These are phyloP conservation scores for Aspergillus cavernicola DNA, from an alignment of 495 filamentous ascomycete genomes.

Conservation along the genomic window DNA sequence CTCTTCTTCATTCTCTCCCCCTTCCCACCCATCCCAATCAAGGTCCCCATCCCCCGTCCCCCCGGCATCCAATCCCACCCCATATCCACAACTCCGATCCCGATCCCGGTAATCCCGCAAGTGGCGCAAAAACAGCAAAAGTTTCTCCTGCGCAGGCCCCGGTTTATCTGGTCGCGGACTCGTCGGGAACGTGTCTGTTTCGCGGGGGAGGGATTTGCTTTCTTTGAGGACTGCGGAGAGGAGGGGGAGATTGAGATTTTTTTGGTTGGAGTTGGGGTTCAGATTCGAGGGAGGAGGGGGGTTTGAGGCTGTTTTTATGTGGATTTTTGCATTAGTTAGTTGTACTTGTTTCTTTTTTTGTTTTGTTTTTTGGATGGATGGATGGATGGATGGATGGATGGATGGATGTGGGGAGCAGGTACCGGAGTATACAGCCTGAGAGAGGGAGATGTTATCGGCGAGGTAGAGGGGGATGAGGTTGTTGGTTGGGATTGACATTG, in stretches of 20 bases:
- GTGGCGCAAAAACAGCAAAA: neutral
- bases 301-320: neutral
- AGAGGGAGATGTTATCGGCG: neutral
- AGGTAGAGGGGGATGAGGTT: slow-evolving; percentile 8
- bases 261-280: too few relatives aligned
- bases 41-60: too few relatives aligned
- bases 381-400: too few relatives aligned
- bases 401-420: neutral
- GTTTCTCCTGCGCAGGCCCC: neutral
- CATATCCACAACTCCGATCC: neutral
- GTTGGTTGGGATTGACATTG: neutral
- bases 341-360: too few relatives aligned
- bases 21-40: too few relatives aligned
- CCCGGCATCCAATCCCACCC: too few relatives aligned
- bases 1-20: neutral
- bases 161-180: slow-evolving; percentile 7
- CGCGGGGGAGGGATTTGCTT: slow-evolving; percentile 12
- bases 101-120: neutral
- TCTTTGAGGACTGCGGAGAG: slow-evolving; percentile 10
- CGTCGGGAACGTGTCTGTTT: neutral
- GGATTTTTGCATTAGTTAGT: too few relatives aligned
- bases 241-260: too few relatives aligned
- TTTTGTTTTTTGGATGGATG: too few relatives aligned
- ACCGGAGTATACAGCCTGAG: neutral
- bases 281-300: neutral